phyloP scores from a whole-genome alignment of 2,329 filamentous ascomycete species.

The Paracoccidioides brasiliensis region DNA sequence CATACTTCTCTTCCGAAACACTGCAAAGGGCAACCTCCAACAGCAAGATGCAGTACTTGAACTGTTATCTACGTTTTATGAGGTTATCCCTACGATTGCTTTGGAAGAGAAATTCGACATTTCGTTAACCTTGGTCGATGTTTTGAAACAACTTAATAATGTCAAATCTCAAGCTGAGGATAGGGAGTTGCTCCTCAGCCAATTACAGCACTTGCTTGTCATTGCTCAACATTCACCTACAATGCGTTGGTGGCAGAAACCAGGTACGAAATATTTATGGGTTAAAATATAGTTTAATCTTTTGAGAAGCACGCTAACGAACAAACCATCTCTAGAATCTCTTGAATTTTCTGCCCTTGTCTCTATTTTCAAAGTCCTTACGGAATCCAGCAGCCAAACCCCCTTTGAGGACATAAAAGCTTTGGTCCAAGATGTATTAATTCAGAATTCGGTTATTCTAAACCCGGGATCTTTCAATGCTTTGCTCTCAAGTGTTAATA shows the following conservation, averaged over 20 bases:
- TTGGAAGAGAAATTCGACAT: conserved; percentile 80
- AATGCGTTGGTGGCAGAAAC: conserved; percentile 82
- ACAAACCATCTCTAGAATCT: conserved; percentile 14
- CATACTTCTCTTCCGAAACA: conserved; percentile 58
- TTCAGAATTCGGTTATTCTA: conserved; percentile 26
- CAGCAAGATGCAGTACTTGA: conserved; percentile 69
- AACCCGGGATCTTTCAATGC: conserved; percentile 24
- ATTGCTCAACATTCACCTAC: conserved; percentile 69
- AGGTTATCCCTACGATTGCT: conserved; percentile 64
- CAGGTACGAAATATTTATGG: conserved; percentile 28
- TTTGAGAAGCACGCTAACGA: conserved; percentile 5
- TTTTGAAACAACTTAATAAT: conserved; percentile 49
- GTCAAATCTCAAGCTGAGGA: conserved; percentile 33
- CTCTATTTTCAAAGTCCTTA: conserved; percentile 28
- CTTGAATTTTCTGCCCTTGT: conserved; percentile 32
- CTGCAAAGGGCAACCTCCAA: conserved; percentile 54
- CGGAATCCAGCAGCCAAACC: conserved; percentile 18
- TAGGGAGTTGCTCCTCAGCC: conserved; percentile 49
- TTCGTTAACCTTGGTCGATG: conserved; percentile 58
- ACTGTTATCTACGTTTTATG: conserved; percentile 72
- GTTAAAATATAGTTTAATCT: conserved; percentile 7
- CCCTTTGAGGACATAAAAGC: conserved; percentile 22
- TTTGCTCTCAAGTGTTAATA: conserved; percentile 26
- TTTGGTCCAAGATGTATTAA: conserved; percentile 24
- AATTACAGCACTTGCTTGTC: conserved; percentile 67